Percentiles rank a stretch among this genome's conserved stretches.
phyloP scores from a whole-genome alignment of 768 basidiomycete species.

The Russula dissimulans region DNA sequence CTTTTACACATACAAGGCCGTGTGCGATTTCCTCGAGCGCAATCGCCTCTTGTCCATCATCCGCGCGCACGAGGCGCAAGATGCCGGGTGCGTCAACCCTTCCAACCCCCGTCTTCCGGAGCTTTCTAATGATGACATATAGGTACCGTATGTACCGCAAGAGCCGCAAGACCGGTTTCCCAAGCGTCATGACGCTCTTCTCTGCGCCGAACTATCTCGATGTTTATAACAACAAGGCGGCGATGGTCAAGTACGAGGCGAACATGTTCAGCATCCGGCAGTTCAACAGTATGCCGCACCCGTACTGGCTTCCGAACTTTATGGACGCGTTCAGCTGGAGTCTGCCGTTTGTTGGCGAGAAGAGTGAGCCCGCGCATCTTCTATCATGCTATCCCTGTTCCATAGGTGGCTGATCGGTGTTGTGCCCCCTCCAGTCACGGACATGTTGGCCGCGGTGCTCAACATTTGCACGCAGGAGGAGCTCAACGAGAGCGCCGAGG shows the following conservation, averaged over 20 bases:
- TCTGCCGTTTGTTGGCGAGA: slow-evolving; percentile 92
- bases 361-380: slow-evolving; percentile 54
- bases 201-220: slow-evolving; percentile 97
- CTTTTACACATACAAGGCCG: slow-evolving; percentile 93
- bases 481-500: slow-evolving; percentile 62
- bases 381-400: neutral
- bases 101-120: slow-evolving; percentile 28
- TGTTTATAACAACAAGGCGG: slow-evolving; percentile 98
- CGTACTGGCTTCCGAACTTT: slow-evolving; percentile 94
- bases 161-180: slow-evolving; percentile 96
- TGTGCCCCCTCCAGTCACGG: slow-evolving; percentile 58
- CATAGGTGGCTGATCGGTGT: neutral
- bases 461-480: slow-evolving; percentile 98
- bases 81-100: slow-evolving; percentile 56
- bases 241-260: slow-evolving; percentile 97
- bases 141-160: slow-evolving; percentile 99
- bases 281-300: slow-evolving; percentile 93
- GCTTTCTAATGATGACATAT: neutral
- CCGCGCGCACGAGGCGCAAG: slow-evolving; percentile 96
- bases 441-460: slow-evolving; percentile 96
- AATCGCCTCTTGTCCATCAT: slow-evolving; percentile 97
- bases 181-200: slow-evolving; percentile 99
- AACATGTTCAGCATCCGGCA: slow-evolving; percentile 99
- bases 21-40: slow-evolving; percentile 93
- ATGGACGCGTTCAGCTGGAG: slow-evolving; percentile 99